phyloP scores from a whole-genome alignment of 163 green algal species.

The Scenedesmus sp. region DNA sequence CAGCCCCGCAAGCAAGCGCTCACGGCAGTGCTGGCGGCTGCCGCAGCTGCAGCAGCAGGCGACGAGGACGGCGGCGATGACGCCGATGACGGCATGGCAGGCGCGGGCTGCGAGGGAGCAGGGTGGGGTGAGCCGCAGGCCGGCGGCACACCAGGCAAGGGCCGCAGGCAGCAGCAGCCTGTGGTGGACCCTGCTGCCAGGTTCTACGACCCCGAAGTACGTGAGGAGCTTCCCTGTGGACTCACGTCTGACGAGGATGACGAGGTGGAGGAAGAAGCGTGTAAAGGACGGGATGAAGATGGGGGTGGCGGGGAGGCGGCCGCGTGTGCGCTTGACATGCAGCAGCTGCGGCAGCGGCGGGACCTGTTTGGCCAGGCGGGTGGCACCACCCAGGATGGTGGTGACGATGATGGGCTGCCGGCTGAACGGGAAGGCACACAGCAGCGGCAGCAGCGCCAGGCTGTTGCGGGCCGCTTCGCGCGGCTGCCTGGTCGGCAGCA shows the following conservation, averaged over 20 bases:
- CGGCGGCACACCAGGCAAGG: background rate
- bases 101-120: background rate
- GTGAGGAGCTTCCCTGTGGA: slow-evolving; percentile 36
- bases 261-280: background rate
- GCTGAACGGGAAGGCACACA: background rate
- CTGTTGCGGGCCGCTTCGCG: no score
- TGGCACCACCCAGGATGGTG: no score
- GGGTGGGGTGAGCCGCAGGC: background rate
- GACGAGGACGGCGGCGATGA: background rate
- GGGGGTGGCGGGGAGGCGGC: background rate
- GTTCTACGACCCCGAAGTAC: slow-evolving; percentile 42
- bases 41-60: background rate
- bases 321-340: background rate
- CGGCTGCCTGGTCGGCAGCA: no score
- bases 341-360: background rate
- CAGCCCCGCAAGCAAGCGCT: background rate
- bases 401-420: background rate
- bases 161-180: background rate
- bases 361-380: background rate
- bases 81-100: background rate
- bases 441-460: background rate
- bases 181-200: background rate
- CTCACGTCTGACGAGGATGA: background rate
- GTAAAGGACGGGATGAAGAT: background rate
- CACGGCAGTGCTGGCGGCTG: slow-evolving; percentile 3